Conservation (phyloP, 2,329 filamentous ascomycete genomes). For the Aspergillus eucalypticola region DNA sequence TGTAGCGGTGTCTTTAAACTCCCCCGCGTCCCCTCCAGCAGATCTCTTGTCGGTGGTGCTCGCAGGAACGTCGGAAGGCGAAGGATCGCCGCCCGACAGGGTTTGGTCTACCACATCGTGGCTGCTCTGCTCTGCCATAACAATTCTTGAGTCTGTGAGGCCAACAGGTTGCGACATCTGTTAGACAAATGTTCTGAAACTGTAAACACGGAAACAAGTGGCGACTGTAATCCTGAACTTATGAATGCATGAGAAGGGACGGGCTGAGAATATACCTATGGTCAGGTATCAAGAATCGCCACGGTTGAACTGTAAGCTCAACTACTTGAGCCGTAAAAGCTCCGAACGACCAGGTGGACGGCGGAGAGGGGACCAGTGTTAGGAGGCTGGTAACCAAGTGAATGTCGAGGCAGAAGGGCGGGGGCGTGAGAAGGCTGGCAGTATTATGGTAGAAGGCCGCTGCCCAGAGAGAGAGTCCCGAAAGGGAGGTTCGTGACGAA, state of each 20-base stretch:
- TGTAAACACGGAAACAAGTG: conserved; percentile 23
- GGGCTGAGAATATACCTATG: conserved; percentile 39
- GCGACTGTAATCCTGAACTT: conserved; percentile 17
- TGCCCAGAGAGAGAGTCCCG: conserved; percentile 28
- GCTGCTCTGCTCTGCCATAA: conserved; percentile 71
- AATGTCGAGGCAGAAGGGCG: conserved; percentile 17
- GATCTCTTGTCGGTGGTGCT: conserved; percentile 55
- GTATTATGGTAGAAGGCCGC: conserved; percentile 22
- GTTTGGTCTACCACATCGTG: conserved; percentile 72
- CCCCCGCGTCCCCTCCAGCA: conserved; percentile 53
- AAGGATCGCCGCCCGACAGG: conserved; percentile 65
- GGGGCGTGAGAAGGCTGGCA: conserved; percentile 24
- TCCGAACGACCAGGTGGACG: conserved; percentile 34
- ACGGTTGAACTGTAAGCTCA: conserved; percentile 41
- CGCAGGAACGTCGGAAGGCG: conserved; percentile 67
- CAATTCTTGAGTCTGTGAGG: conserved; percentile 56
- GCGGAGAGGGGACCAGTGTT: conserved; percentile 28
- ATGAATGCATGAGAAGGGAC: conserved; percentile 22
- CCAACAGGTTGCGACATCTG: conserved; percentile 32
- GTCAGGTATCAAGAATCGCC: conserved; percentile 47
- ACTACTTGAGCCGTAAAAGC: conserved; percentile 36
- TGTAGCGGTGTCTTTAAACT: conserved; percentile 43
- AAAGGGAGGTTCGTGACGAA: conserved; percentile 25
- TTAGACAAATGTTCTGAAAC: conserved; percentile 32
- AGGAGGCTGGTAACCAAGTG: conserved; percentile 20